Evolutionary conservation across 352 stramenopile species (phyloP), one percentile per base, ranked within the genome.

Genomic region (Discostella stelligera): DNA sequence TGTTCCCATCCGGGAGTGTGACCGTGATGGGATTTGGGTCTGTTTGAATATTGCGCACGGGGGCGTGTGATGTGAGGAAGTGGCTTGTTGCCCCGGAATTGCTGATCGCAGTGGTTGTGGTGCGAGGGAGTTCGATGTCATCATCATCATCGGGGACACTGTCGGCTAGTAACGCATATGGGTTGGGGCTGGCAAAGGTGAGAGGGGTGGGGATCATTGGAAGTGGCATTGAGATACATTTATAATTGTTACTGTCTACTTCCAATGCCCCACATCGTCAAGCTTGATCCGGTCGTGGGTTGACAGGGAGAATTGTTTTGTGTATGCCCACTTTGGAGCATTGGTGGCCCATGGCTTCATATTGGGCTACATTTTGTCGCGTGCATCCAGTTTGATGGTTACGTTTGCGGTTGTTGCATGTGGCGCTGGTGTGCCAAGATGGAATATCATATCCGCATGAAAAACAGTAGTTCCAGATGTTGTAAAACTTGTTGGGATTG

Each of bases 11-110:
- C 20, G 55, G 67, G 0, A 75, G 37, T 7, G 11, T 21, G 13
- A 67, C 55, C 0, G 18, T 50, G 13, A 75, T 13, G 44, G 67
- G 67, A 3, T 52, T 49, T 5, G 2, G 13, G 6, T 54, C 30
- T 18, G 21, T 7, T 20, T 52, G 16, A 0, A 62, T 44, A 27
- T 75, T 50, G 7, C 32, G 32, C 21, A 60, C 44, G 11, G 55
- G 67, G 5, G 67, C 39, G 32, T 41, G 55, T 37, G 46, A 14
- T 2, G 64, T 13, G 5, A 75, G 2, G 37, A 75, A 75, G 37
- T 67, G 56, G 8, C 55, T 20, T 9, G 67, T 61, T 0, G 67
- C 67, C 16, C 67, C 67, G 4, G 55, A 46, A n/a, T 75, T 56
- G 2, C 13, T 7, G 25, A 66, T 66, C 1, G 58, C 37, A 5